Evolutionary conservation across 2,329 filamentous ascomycete species (phyloP), one percentile per base, ranked within the genome.

Genomic region (Fusarium praegraminearum): DNA sequence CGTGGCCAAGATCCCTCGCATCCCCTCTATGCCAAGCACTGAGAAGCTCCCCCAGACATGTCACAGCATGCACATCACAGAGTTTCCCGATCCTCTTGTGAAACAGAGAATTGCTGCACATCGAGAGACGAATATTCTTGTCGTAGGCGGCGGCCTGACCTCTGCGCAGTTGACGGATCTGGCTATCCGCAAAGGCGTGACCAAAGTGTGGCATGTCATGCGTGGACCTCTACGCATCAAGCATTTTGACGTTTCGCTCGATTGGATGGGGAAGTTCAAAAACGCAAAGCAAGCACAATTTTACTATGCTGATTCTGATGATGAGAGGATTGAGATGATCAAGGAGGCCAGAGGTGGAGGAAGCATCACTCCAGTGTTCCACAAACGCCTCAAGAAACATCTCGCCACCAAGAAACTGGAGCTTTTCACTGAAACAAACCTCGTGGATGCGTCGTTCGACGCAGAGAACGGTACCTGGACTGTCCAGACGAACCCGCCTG

Each of bases 191-290:
- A 83, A 84, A 26, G 90, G 91, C 0, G 89, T 93, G 1, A 84
- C 82, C 1, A 91, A 89, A 66, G 89, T 94, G 0, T 92, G 86
- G 83, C 86, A 92, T 53, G 75, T 95, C 28, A 89, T 94, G 86
- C 85, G 93, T 1, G 83, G 86, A 0, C 79, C 82, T 0, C 72
- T 85, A 15, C 81, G 82, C 71, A 85, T 93, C 51, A 95, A 95
- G 78, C 89, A 91, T 62, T 95, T 95, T 69, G 93, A 95, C 72
- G 85, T 95, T 26, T 87, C 90, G 59, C 83, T 95, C 3, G 85
- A 87, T 49, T 96, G 93, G 93, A 91, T 95, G 78, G 91, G 90
- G 12, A 95, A 95, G 76, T 95, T 92, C 78, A 89, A 90, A 58
- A 95, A 95, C 76, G 86, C 89, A 56, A 89, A 92, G 70, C 91